phyloP scores from a whole-genome alignment of 768 basidiomycete genomes.

The Polyporus arcularius region DNA sequence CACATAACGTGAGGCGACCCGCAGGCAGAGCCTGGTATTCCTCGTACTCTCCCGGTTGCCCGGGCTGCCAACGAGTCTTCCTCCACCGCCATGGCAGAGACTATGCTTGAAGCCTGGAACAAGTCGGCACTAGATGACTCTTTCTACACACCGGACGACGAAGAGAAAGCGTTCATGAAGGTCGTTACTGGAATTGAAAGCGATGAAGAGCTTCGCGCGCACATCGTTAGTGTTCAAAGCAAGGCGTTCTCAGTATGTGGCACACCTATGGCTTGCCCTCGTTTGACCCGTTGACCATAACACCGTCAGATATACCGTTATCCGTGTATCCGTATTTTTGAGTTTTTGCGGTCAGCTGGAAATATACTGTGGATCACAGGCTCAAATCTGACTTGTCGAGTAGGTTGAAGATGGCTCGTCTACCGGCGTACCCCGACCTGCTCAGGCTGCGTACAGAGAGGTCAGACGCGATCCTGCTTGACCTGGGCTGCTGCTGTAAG shows the following conservation, averaged over 20 bases:
- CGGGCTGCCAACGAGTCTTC: too few relatives aligned
- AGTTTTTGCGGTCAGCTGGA: constrained; percentile 23
- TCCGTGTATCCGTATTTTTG: constrained; percentile 32
- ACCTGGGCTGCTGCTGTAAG: constrained; percentile 49
- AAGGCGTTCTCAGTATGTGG: constrained; percentile 18
- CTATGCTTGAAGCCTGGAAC: neutral
- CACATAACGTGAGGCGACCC: too few relatives aligned
- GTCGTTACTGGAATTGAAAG: constrained; percentile 19
- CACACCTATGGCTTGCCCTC: too few relatives aligned
- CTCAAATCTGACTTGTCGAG: neutral
- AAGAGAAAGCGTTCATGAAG: constrained; percentile 20
- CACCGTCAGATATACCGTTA: constrained; percentile 29
- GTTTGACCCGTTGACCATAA: neutral
- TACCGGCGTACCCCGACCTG: constrained; percentile 29
- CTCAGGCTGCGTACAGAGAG: constrained; percentile 40
- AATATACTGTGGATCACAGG: neutral
- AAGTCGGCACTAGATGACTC: neutral
- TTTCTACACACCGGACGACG: neutral
- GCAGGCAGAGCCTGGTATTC: too few relatives aligned
- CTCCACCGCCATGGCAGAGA: too few relatives aligned
- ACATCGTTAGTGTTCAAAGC: constrained; percentile 21
- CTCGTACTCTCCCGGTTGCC: too few relatives aligned
- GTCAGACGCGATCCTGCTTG: constrained; percentile 40
- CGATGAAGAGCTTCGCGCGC: constrained; percentile 20
- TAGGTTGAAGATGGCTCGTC: constrained; percentile 28